Percentiles rank a stretch among this genome's conserved stretches.
Conservation (phyloP, 2,329 filamentous ascomycete genomes). For the Trichoderma semiorbis region DNA sequence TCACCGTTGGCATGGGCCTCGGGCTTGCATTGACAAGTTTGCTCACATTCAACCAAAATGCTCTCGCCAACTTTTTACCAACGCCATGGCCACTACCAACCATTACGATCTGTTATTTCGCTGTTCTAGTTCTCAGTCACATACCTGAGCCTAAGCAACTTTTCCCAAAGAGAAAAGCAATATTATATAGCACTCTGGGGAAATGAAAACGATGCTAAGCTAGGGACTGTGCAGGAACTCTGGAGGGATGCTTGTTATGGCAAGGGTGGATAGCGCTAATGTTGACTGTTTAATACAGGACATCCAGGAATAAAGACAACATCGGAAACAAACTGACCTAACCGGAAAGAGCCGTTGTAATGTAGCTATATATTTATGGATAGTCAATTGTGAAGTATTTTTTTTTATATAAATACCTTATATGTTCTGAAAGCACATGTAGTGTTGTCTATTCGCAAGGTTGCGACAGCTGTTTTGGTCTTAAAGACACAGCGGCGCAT, state of each 20-base stretch:
- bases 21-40: not conserved
- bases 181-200: not conserved
- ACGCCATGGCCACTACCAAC: not conserved
- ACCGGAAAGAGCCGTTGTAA: not conserved
- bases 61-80: not conserved
- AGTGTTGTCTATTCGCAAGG: not conserved
- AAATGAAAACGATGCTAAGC: not conserved
- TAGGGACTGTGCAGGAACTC: not conserved
- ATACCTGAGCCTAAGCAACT: not conserved
- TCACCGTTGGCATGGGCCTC: not conserved
- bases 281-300: not conserved
- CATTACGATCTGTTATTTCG: not conserved
- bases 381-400: not conserved
- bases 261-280: not conserved
- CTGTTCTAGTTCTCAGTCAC: not conserved
- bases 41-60: not conserved
- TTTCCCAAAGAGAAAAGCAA: not conserved
- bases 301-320: not conserved
- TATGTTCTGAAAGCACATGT: not conserved
- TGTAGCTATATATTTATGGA: not conserved
- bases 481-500: not conserved
- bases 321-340: not conserved
- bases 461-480: not conserved
- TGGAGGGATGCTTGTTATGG: not conserved
- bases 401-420: not conserved